A percentile compares a stretch with the other conserved stretches of the same genome.
Conservation (phyloP, 805 yeast species). For the Ogataea zsoltii region DNA sequence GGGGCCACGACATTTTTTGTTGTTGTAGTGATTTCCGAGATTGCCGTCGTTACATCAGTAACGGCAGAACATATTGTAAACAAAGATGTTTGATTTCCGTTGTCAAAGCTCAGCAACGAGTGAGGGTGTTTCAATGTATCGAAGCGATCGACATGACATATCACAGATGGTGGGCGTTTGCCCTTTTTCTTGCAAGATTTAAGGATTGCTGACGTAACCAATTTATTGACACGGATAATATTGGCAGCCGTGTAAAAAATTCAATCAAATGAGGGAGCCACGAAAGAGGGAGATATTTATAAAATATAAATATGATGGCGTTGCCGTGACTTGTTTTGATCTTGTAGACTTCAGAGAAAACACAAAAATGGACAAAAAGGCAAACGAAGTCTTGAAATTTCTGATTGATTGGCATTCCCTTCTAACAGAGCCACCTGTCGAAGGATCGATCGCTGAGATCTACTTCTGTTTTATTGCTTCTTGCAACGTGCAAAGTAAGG, state of each 20-base stretch:
- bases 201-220: neutral
- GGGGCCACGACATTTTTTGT: neutral
- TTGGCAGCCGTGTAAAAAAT: slow-evolving; percentile 22
- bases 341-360: neutral
- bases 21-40: no score
- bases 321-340: no score
- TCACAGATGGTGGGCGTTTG: neutral
- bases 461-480: slow-evolving; percentile 35
- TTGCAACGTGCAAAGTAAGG: slow-evolving; percentile 32
- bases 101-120: no score
- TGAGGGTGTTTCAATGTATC: no score
- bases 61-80: no score
- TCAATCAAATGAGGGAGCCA: slow-evolving; percentile 13
- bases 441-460: slow-evolving; percentile 32
- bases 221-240: neutral
- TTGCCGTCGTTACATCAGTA: no score
- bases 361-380: slow-evolving; percentile 30
- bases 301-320: neutral
- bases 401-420: slow-evolving; percentile 33
- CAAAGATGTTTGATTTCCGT: no score
- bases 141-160: no score
- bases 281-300: slow-evolving; percentile 12
- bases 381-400: slow-evolving; percentile 31
- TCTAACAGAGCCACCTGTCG: slow-evolving; percentile 32
- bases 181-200: neutral